Evolutionary conservation across 1,284 basidiomycete species (phyloP).

Genomic region (Flammula alnicola): DNA sequence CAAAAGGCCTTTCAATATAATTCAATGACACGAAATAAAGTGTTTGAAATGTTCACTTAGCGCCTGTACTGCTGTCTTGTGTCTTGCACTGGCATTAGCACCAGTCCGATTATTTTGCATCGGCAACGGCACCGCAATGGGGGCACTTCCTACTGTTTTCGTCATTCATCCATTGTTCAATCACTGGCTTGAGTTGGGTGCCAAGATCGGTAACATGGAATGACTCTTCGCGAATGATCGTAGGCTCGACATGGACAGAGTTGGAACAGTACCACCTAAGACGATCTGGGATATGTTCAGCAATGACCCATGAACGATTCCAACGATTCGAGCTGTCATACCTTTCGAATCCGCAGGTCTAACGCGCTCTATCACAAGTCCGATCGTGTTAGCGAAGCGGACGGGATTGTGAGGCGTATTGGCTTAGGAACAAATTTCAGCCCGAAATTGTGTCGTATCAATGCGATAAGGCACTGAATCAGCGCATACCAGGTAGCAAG

Average conservation of each 20-base stretch:
- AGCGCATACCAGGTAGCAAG: conserved; percentile 77
- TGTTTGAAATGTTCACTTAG: too few relatives aligned
- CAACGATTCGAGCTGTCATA: conserved; percentile 30
- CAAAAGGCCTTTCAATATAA: not conserved
- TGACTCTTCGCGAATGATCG: conserved; percentile 83
- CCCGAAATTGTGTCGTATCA: not conserved
- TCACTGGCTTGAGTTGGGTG: conserved; percentile 92
- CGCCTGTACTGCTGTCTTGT: too few relatives aligned
- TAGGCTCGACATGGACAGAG: conserved; percentile 67
- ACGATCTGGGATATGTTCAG: conserved; percentile 61
- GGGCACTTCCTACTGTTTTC: conserved; percentile 70
- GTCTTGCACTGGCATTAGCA: too few relatives aligned
- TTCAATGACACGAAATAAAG: too few relatives aligned
- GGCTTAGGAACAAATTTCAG: conserved; percentile 48
- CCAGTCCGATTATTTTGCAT: conserved; percentile 55
- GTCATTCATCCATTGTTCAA: conserved; percentile 75
- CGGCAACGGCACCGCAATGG: conserved; percentile 71
- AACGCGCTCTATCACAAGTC: conserved; percentile 93
- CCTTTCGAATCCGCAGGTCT: conserved; percentile 70
- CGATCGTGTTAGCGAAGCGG: conserved; percentile 89
- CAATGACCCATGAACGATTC: conserved; percentile 9
- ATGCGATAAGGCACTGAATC: not conserved
- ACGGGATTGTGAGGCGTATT: conserved; percentile 97
- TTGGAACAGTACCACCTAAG: conserved; percentile 95
- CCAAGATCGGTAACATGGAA: conserved; percentile 94